Evolutionary conservation across 2,329 filamentous ascomycete species (phyloP).

Genomic region (Cadophora gregata): DNA sequence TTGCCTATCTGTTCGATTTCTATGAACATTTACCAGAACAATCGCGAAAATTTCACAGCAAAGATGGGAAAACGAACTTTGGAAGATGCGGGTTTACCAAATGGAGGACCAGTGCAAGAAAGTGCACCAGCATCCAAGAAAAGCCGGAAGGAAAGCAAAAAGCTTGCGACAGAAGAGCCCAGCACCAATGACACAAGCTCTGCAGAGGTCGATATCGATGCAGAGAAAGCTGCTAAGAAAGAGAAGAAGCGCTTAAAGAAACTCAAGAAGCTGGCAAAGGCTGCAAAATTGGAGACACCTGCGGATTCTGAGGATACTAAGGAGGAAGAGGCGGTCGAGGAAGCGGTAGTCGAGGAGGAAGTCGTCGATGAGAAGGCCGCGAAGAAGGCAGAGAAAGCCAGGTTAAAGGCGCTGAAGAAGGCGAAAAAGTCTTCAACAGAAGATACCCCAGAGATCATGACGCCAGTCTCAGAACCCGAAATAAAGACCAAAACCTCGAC

Average conservation of each 20-base stretch:
- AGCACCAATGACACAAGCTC: constrained; percentile 29
- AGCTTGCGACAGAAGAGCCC: constrained; percentile 34
- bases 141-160: constrained; percentile 39
- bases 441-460: constrained; percentile 21
- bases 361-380: constrained; percentile 32
- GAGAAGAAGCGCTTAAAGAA: constrained; percentile 50
- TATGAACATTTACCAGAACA: constrained; percentile 3
- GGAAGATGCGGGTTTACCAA: constrained; percentile 39
- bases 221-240: constrained; percentile 47
- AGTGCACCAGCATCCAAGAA: constrained; percentile 38
- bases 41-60: constrained; percentile 15
- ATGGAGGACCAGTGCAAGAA: constrained; percentile 26
- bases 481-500: constrained; percentile 17
- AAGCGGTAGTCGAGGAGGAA: neutral
- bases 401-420: constrained; percentile 43
- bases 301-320: constrained; percentile 27
- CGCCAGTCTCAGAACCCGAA: constrained; percentile 26
- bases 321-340: constrained; percentile 25
- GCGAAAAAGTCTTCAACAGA: constrained; percentile 36
- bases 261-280: constrained; percentile 39
- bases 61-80: constrained; percentile 44
- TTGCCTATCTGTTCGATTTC: constrained; percentile 1
- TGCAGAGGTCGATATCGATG: constrained; percentile 36
- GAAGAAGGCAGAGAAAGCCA: constrained; percentile 46
- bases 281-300: constrained; percentile 36